Conservation (phyloP, 2,329 filamentous ascomycete genomes). For the Aspergillus chevalieri region DNA sequence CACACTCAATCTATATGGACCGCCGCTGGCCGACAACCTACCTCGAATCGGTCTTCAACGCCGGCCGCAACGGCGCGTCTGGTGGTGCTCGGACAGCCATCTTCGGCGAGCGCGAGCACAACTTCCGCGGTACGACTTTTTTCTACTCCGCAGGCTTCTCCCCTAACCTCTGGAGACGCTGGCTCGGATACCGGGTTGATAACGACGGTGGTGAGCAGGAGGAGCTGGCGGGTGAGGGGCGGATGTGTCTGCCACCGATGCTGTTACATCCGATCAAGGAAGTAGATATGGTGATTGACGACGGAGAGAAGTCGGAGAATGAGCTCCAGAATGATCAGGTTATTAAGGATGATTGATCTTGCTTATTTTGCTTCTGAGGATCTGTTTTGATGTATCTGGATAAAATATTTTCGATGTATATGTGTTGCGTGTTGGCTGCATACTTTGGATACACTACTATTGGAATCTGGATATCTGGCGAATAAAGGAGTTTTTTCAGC, state of each 20-base stretch:
- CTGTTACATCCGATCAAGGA: constrained; percentile 82
- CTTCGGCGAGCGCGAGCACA: constrained; percentile 81
- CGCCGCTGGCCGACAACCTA: constrained; percentile 77
- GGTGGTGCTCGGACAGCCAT: constrained; percentile 68
- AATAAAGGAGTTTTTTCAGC: not conserved
- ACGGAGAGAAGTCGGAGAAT: constrained; percentile 14
- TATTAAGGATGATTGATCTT: not conserved
- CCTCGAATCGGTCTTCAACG: constrained; percentile 74
- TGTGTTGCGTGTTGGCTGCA: not conserved
- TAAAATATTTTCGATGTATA: not conserved
- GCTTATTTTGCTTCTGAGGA: not conserved
- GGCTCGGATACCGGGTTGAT: constrained; percentile 76
- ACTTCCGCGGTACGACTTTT: constrained; percentile 81
- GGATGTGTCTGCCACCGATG: constrained; percentile 90
- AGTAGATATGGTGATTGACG: constrained; percentile 51
- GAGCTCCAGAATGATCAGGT: not conserved
- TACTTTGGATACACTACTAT: not conserved
- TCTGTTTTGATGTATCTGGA: not conserved
- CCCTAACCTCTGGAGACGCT: constrained; percentile 72
- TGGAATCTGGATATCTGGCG: not conserved
- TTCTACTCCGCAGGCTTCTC: constrained; percentile 85
- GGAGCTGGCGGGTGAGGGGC: constrained; percentile 66
- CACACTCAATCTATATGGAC: constrained; percentile 83
- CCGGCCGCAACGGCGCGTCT: constrained; percentile 64
- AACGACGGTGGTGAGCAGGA: constrained; percentile 73